Percentiles rank a stretch among this genome's conserved stretches.
Evolutionary conservation across 2,329 filamentous ascomycete genomes (phyloP).

Genomic region (Geosmithia putterillii): DNA sequence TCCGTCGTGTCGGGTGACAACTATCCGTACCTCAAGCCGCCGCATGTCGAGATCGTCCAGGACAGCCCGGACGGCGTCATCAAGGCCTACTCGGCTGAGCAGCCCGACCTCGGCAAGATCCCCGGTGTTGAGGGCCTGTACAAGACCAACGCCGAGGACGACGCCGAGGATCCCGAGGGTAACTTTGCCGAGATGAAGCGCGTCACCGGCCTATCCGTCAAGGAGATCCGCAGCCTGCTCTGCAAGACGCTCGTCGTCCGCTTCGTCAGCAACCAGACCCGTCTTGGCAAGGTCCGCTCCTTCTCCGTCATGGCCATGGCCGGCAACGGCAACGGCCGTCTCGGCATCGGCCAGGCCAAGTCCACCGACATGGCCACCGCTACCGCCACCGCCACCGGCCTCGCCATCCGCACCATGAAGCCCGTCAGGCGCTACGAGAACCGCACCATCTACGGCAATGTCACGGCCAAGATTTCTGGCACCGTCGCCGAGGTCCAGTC

Average conservation of each 20-base stretch:
- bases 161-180: slow-evolving; percentile 36
- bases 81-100: slow-evolving; percentile 28
- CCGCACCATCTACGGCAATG: slow-evolving; percentile 79
- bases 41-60: slow-evolving; percentile 22
- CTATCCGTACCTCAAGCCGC: slow-evolving; percentile 16
- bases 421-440: slow-evolving; percentile 87
- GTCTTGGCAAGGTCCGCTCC: slow-evolving; percentile 83
- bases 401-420: slow-evolving; percentile 83
- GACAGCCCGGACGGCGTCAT: slow-evolving; percentile 20
- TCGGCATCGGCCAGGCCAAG: slow-evolving; percentile 88
- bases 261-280: slow-evolving; percentile 80
- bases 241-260: slow-evolving; percentile 65
- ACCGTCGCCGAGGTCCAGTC: slow-evolving; percentile 71
- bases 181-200: slow-evolving; percentile 39
- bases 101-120: slow-evolving; percentile 37
- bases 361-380: slow-evolving; percentile 61
- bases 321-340: slow-evolving; percentile 72
- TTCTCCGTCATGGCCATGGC: slow-evolving; percentile 67
- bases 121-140: slow-evolving; percentile 39
- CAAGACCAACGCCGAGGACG: slow-evolving; percentile 37
- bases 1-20: slow-evolving; percentile 16
- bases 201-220: slow-evolving; percentile 39
- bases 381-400: slow-evolving; percentile 58
- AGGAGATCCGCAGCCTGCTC: slow-evolving; percentile 41
- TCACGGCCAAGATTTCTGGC: slow-evolving; percentile 77